Percentiles rank a stretch among this genome's conserved stretches.
Evolutionary conservation across 805 yeast species (phyloP).

Genomic region (Clavispora fructus): DNA sequence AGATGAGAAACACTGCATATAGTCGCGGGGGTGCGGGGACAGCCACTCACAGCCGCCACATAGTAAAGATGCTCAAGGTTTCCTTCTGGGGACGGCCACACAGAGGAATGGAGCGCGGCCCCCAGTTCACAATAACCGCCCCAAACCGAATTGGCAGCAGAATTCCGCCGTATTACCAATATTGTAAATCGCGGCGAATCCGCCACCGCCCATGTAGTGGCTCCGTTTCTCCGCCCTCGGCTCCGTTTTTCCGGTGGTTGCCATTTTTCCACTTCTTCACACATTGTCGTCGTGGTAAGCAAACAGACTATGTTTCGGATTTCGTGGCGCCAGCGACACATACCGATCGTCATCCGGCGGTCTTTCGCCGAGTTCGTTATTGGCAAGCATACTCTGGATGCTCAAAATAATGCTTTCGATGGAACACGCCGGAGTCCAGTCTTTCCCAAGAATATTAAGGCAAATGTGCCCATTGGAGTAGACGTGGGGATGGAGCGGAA

Average conservation of each 20-base stretch:
- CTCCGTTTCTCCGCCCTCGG: too few species aligned
- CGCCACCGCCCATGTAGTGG: neutral
- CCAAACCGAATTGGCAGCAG: too few species aligned
- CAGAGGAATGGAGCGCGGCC: too few species aligned
- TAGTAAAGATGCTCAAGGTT: neutral
- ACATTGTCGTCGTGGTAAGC: conserved; percentile 57
- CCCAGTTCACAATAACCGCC: too few species aligned
- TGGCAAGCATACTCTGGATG: conserved; percentile 58
- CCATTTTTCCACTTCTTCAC: conserved; percentile 3
- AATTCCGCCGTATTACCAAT: too few species aligned
- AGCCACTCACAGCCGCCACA: neutral
- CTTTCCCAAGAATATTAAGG: conserved; percentile 56
- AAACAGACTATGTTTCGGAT: conserved; percentile 49
- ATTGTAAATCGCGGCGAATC: too few species aligned
- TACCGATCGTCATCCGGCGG: conserved; percentile 57
- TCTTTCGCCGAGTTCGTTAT: conserved; percentile 41
- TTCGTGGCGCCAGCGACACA: conserved; percentile 47
- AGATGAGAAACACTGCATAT: too few species aligned
- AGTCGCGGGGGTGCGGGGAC: too few species aligned
- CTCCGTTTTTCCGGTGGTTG: too few species aligned
- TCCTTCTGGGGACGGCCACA: neutral
- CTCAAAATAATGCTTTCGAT: conserved; percentile 48
- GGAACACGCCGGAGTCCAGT: conserved; percentile 63
- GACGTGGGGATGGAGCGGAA: conserved; percentile 72
- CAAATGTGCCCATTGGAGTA: conserved; percentile 80